Conservation (phyloP, 495 filamentous ascomycete genomes). For the Beverwykella pulmonaria region DNA sequence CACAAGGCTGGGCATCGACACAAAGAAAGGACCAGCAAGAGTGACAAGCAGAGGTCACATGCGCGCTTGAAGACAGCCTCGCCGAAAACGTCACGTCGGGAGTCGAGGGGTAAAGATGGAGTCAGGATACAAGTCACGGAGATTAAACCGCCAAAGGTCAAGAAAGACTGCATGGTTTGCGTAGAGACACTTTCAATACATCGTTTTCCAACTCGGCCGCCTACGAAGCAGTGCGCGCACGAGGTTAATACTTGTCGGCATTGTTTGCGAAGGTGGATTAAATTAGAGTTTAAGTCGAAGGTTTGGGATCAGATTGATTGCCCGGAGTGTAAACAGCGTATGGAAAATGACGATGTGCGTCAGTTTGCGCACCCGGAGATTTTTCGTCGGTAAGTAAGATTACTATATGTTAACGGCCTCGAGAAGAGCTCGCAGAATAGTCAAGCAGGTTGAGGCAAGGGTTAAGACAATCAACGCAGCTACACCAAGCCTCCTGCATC, state of each 20-base stretch:
- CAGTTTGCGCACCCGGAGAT: slow-evolving; percentile 20
- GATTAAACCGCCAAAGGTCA: neutral
- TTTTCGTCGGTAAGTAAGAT: slow-evolving; percentile 24
- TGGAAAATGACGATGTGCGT: slow-evolving; percentile 29
- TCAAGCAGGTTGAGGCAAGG: too few relatives aligned
- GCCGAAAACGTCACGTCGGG: too few relatives aligned
- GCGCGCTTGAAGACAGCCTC: neutral
- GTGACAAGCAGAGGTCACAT: neutral
- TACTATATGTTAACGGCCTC: too few relatives aligned
- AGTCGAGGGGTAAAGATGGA: neutral
- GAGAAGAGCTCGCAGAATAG: too few relatives aligned
- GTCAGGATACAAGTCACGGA: neutral
- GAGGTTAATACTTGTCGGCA: slow-evolving; percentile 22
- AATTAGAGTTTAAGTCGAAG: slow-evolving; percentile 22
- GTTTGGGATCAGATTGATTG: slow-evolving; percentile 35
- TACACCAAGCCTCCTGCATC: too few relatives aligned
- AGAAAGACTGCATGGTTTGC: slow-evolving; percentile 34
- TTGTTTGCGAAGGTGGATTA: slow-evolving; percentile 35
- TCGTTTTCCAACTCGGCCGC: slow-evolving; percentile 20
- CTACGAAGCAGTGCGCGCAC: slow-evolving; percentile 31
- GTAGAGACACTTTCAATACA: slow-evolving; percentile 8
- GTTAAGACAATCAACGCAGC: too few relatives aligned
- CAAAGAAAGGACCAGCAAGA: neutral
- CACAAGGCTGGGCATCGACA: neutral
- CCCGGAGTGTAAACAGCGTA: slow-evolving; percentile 30